phyloP scores from a whole-genome alignment of 2,329 filamentous ascomycete species.

The Dothidotthia symphoricarpi region DNA sequence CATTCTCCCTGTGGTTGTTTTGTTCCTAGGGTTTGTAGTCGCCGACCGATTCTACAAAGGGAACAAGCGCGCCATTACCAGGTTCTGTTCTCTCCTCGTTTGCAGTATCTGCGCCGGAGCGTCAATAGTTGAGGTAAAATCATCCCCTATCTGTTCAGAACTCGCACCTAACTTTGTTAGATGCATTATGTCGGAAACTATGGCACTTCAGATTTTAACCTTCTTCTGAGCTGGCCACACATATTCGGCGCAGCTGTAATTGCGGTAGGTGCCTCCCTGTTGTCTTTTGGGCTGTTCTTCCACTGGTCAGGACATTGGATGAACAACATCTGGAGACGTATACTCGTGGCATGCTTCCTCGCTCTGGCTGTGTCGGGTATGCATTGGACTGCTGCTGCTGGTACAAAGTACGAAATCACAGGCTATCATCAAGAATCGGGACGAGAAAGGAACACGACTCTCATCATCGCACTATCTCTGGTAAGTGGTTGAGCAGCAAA shows the following conservation, averaged over 20 bases:
- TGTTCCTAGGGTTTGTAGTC: conserved; percentile 69
- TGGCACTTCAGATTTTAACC: conserved; percentile 73
- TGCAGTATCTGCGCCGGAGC: conserved; percentile 70
- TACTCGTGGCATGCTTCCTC: conserved; percentile 64
- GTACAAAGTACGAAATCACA: conserved; percentile 64
- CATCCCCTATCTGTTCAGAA: too few relatives aligned
- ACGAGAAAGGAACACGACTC: conserved; percentile 59
- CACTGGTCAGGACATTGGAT: conserved; percentile 74
- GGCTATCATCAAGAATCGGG: conserved; percentile 44
- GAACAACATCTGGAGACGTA: conserved; percentile 73
- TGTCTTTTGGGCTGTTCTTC: conserved; percentile 74
- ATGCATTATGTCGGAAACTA: conserved; percentile 91
- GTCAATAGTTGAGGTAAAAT: conserved; percentile 62
- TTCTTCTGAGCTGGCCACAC: conserved; percentile 59
- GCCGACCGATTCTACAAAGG: conserved; percentile 50
- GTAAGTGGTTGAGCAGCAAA: conserved; percentile 56
- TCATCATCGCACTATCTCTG: conserved; percentile 70
- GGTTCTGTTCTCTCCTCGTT: conserved; percentile 42
- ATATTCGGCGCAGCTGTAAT: conserved; percentile 70
- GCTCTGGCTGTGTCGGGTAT: conserved; percentile 77
- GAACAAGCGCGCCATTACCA: conserved; percentile 26
- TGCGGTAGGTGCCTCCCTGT: conserved; percentile 67
- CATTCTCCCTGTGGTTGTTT: conserved; percentile 73
- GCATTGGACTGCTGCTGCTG: conserved; percentile 78
- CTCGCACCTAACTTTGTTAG: too few relatives aligned